Evolutionary conservation across 768 basidiomycete species (phyloP).

Genomic region (Fomitopsis pulvina): DNA sequence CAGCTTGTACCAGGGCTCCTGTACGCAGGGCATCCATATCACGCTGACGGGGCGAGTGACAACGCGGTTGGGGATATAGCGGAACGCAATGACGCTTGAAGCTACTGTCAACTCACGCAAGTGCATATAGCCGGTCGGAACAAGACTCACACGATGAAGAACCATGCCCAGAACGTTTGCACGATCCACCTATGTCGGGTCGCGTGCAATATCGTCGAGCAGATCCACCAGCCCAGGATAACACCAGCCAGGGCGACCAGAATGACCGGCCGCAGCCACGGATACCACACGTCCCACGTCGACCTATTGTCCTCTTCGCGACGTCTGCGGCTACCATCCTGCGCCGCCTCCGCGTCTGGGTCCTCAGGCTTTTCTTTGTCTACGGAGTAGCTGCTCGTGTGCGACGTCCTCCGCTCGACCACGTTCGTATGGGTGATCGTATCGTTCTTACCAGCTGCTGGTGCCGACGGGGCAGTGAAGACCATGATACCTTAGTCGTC

Average conservation of each 20-base stretch:
- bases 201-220: conserved; percentile 55
- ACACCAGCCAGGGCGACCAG: conserved; percentile 46
- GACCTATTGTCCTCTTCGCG: conserved; percentile 14
- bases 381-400: conserved; percentile 15
- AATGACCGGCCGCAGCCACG: conserved; percentile 25
- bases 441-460: no score
- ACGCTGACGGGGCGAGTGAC: conserved; percentile 66
- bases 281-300: conserved; percentile 7
- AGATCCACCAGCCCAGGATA: conserved; percentile 86
- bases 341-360: conserved; percentile 13
- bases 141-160: conserved; percentile 57
- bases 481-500: background rate
- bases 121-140: background rate
- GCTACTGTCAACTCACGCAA: background rate
- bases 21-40: conserved; percentile 61
- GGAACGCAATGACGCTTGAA: conserved; percentile 62
- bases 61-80: conserved; percentile 70
- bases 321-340: conserved; percentile 9
- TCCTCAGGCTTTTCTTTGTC: conserved; percentile 21
- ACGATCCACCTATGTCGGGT: conserved; percentile 82
- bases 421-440: no score
- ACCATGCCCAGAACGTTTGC: conserved; percentile 79
- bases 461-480: background rate
- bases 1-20: conserved; percentile 62
- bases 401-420: conserved; percentile 19